Evolutionary conservation across 768 basidiomycete genomes (phyloP).

Genomic region (Sistotremastrum niveocremeum): DNA sequence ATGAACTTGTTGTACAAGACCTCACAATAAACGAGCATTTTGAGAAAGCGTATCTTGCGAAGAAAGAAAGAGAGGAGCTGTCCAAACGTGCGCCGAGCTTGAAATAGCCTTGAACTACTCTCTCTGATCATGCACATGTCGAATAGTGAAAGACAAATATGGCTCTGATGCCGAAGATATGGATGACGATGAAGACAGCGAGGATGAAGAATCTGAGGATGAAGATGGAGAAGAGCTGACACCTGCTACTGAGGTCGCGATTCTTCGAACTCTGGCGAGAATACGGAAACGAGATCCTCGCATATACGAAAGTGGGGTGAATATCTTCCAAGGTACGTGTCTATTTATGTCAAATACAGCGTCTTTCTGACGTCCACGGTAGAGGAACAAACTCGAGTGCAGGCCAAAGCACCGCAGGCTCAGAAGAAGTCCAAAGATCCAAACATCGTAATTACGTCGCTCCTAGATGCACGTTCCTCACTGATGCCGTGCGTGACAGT

Average conservation of each 20-base stretch:
- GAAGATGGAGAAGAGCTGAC: slow-evolving; percentile 93
- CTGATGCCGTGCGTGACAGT: slow-evolving; percentile 19
- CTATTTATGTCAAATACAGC: background rate
- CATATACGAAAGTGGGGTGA: slow-evolving; percentile 61
- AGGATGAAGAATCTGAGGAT: slow-evolving; percentile 76
- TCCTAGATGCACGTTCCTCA: background rate
- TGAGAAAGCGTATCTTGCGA: slow-evolving; percentile 72
- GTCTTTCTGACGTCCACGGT: background rate
- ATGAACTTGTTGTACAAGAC: slow-evolving; percentile 25
- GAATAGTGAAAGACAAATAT: slow-evolving; percentile 78
- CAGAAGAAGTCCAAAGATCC: slow-evolving; percentile 29
- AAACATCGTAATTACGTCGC: slow-evolving; percentile 23
- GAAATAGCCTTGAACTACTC: background rate
- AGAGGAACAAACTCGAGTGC: slow-evolving; percentile 56
- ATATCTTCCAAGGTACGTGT: slow-evolving; percentile 67
- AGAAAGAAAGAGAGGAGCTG: slow-evolving; percentile 78
- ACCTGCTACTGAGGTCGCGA: slow-evolving; percentile 85
- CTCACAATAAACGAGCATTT: slow-evolving; percentile 63
- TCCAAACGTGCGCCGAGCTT: slow-evolving; percentile 42
- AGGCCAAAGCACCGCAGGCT: slow-evolving; percentile 15
- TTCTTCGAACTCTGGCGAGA: slow-evolving; percentile 75
- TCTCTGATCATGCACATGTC: background rate
- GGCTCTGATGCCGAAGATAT: slow-evolving; percentile 54
- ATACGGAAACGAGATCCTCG: slow-evolving; percentile 73
- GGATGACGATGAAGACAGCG: slow-evolving; percentile 49